Percentiles rank a stretch among this genome's conserved stretches.
phyloP scores from a whole-genome alignment of 1,284 basidiomycete genomes.

The Sporisorium iseilematis-ciliati region DNA sequence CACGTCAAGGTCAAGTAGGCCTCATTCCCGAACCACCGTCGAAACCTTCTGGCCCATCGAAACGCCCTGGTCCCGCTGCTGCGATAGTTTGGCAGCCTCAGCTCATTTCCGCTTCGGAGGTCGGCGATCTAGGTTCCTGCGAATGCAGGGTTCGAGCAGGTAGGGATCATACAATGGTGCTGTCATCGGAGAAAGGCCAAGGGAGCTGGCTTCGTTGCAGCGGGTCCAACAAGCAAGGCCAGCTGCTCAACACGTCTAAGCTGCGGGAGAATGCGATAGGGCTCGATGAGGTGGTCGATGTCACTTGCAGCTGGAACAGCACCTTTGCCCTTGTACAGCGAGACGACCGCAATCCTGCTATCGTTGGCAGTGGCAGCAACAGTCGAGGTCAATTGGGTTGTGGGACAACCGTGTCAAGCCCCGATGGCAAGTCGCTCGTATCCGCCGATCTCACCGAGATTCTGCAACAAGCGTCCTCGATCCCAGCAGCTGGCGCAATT shows the following conservation, averaged over 20 bases:
- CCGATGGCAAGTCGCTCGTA: background rate
- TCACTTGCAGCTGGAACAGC: constrained; percentile 51
- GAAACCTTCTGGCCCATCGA: background rate
- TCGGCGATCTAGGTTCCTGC: background rate
- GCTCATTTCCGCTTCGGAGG: constrained; percentile 30
- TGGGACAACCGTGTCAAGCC: background rate
- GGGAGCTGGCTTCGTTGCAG: constrained; percentile 6
- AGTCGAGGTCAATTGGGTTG: constrained; percentile 39
- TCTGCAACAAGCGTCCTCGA: background rate
- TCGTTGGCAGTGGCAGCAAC: constrained; percentile 42
- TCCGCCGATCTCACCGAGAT: constrained; percentile 11
- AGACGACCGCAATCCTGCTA: background rate
- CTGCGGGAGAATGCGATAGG: background rate
- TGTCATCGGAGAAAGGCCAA: background rate
- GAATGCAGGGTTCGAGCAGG: constrained; percentile 31
- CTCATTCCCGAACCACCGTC: constrained; percentile 3
- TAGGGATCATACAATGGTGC: constrained; percentile 34
- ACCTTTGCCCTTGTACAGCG: constrained; percentile 21
- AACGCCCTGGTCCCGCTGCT: constrained; percentile 20
- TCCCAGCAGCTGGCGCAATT: background rate
- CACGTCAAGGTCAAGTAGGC: constrained; percentile 43
- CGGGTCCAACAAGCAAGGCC: constrained; percentile 37
- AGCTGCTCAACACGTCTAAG: constrained; percentile 9
- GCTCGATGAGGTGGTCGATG: constrained; percentile 6
- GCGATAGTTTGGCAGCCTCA: constrained; percentile 32